A percentile compares a stretch with the other conserved stretches of the same genome.
Conservation (phyloP, 1,139 yeast species). For the Candida labiduridarum region DNA sequence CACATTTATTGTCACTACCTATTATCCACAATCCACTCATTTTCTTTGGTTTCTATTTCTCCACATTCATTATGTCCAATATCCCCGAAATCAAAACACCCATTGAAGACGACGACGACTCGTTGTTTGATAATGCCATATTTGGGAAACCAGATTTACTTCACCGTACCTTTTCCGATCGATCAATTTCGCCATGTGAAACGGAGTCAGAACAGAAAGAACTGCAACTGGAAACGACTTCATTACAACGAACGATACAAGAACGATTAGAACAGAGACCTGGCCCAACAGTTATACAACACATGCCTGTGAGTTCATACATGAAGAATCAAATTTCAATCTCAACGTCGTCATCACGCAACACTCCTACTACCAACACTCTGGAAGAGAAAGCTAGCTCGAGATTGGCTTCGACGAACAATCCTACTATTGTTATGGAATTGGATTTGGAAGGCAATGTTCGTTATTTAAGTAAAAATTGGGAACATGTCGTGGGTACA, state of each 20-base stretch:
- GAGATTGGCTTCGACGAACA: constrained; percentile 60
- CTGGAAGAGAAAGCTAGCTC: constrained; percentile 52
- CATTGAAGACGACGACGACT: background rate
- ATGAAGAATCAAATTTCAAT: background rate
- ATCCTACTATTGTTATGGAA: constrained; percentile 85
- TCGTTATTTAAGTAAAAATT: constrained; percentile 70
- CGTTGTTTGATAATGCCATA: background rate
- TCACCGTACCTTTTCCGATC: constrained; percentile 13
- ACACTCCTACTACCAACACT: background rate
- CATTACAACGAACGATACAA: constrained; percentile 6
- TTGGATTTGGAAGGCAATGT: constrained; percentile 77
- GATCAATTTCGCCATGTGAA: constrained; percentile 25
- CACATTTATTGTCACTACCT: background rate
- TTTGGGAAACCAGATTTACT: constrained; percentile 1
- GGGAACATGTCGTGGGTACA: constrained; percentile 79
- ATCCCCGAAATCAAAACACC: constrained; percentile 1
- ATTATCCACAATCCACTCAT: background rate
- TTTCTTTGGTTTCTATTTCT: background rate
- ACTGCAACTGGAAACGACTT: background rate
- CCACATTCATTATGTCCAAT: background rate
- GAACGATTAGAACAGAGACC: constrained; percentile 4
- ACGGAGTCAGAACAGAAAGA: constrained; percentile 8
- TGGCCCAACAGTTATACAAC: constrained; percentile 6
- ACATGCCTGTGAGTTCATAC: constrained; percentile 2
- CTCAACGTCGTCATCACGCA: background rate